Base-by-base conservation (phyloP, 2,329 filamentous ascomycete genomes). In the Colletotrichum paranaense region DNA sequence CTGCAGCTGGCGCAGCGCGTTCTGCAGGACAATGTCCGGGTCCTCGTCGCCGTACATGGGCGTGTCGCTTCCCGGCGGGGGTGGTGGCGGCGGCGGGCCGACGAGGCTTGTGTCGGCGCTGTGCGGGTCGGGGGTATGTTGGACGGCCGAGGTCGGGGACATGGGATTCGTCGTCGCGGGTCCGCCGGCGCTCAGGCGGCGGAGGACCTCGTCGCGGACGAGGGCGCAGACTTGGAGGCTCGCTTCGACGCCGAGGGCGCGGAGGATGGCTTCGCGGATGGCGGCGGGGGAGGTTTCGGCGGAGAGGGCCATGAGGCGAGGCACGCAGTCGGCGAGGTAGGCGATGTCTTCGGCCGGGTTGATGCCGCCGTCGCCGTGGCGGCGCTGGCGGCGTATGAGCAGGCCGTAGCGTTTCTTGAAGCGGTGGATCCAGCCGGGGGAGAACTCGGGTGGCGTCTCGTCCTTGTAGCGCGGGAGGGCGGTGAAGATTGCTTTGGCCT, bases 371-470 rank as follows among this genome's bases (percentile, higher is more conserved):
- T 86, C 86, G 24, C 85, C 85, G 75, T 87, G 86, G 0, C 88
- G 86, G 24, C 89, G 86, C 76, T 90, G 88, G 64, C 89, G 87
- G 46, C 89, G 80, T 59, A 91, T 86, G 22, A 91, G 82, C 19
- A 91, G 83, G 0, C 89, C 89, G 72, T 91, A 91, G 12, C 89
- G 86, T 79, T 91, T 91, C 81, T 91, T 91, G 82, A 91, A 91
- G 46, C 89, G 86, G 76, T 91, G 89, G 71, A 91, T 91, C 89
- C 89, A 91, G 53, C 89, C 89, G 0, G 89, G 89, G 0, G 89
- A 91, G 79, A 91, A 91, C 79, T 91, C 89, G 59, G 89, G 89
- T 1, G 89, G 83, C n/a, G 81, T 81, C 78, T 91, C 88, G 75
- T 89, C 89, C 78, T 89, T 90, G 80, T 91, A 91, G 22, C 89